phyloP scores from a whole-genome alignment of 108 stramenopile species.

The Nannochloropsis gaditana region DNA sequence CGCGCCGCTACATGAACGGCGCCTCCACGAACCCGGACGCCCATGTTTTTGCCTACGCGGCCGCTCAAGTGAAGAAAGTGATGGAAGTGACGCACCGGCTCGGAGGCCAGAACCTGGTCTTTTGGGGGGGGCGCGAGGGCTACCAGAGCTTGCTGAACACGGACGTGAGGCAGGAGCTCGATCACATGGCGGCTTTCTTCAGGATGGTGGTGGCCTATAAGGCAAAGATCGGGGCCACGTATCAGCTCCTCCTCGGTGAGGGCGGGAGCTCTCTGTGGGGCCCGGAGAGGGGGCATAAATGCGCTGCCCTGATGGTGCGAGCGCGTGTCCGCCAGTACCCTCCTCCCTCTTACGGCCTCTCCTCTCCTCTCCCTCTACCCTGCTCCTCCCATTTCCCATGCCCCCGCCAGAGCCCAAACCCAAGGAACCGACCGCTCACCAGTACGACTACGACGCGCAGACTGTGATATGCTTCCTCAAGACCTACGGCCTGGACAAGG shows the following conservation, averaged over 20 bases:
- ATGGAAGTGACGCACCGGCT: slow-evolving; percentile 60
- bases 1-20: slow-evolving; percentile 65
- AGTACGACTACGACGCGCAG: slow-evolving; percentile 69
- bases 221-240: slow-evolving; percentile 49
- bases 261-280: neutral
- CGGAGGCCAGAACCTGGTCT: slow-evolving; percentile 61
- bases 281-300: too few species aligned
- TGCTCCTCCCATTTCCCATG: neutral
- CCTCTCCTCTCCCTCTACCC: neutral
- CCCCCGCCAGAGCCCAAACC: slow-evolving; percentile 61
- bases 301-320: too few species aligned
- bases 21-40: slow-evolving; percentile 63
- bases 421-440: slow-evolving; percentile 63
- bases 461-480: slow-evolving; percentile 62
- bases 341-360: neutral
- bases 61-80: slow-evolving; percentile 61
- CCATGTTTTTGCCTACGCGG: slow-evolving; percentile 58
- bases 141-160: slow-evolving; percentile 60
- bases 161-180: slow-evolving; percentile 58
- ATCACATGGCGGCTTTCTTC: slow-evolving; percentile 61
- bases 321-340: too few species aligned
- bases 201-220: slow-evolving; percentile 60
- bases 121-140: slow-evolving; percentile 67
- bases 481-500: slow-evolving; percentile 55
- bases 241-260: slow-evolving; percentile 55